Conservation (phyloP, 768 basidiomycete species). For the Trichaptum fuscoviolaceum region DNA sequence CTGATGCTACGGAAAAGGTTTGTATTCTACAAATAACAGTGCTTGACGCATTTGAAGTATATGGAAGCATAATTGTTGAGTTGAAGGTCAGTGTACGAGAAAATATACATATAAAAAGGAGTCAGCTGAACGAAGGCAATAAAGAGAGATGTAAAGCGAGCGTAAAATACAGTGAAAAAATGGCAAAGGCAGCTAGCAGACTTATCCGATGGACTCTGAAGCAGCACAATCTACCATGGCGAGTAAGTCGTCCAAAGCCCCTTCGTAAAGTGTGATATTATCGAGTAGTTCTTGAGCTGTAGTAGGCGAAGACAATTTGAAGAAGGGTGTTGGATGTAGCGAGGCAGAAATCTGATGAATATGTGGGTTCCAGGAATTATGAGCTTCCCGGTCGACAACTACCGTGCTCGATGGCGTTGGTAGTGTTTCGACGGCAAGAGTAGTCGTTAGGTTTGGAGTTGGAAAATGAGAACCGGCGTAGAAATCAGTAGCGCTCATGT, state of each 20-base stretch:
- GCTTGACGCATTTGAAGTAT: no score
- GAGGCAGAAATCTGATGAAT: no score
- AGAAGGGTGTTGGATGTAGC: neutral
- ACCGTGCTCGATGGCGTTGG: no score
- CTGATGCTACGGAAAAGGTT: no score
- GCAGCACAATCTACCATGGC: neutral
- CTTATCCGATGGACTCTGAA: neutral
- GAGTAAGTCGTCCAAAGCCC: neutral
- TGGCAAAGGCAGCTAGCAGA: no score
- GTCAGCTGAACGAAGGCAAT: neutral
- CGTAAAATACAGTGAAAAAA: neutral
- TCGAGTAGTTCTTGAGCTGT: neutral
- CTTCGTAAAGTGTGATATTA: neutral
- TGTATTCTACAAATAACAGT: no score
- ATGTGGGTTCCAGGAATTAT: neutral
- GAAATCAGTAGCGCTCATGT: neutral
- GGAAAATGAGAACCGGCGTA: no score
- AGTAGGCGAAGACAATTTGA: neutral
- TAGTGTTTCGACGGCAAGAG: no score
- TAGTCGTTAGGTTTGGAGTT: no score
- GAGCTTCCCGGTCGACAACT: neutral
- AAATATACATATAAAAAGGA: neutral
- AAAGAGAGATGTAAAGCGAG: neutral
- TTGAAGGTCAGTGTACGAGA: neutral
- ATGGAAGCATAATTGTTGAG: neutral